Evolutionary conservation across 2,329 filamentous ascomycete genomes (phyloP).

Genomic region (Exophiala bonariae): DNA sequence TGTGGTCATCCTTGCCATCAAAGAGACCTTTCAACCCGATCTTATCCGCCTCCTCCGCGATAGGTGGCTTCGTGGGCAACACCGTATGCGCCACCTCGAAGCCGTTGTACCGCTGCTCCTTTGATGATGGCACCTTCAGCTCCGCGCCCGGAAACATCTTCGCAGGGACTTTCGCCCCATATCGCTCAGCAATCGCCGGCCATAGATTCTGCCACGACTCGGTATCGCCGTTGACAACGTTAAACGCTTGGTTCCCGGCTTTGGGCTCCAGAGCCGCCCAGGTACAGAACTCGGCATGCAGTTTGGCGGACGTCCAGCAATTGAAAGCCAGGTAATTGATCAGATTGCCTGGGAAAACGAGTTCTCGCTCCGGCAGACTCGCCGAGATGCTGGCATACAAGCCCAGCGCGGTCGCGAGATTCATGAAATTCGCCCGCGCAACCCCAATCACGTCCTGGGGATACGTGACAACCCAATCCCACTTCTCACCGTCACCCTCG

Average conservation of each 20-base stretch:
- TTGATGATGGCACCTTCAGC: slow-evolving; percentile 5
- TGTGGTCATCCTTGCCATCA: slow-evolving; percentile 21
- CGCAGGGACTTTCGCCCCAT: slow-evolving; percentile 34
- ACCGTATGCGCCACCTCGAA: slow-evolving; percentile 15
- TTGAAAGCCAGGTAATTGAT: slow-evolving; percentile 37
- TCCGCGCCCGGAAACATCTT: slow-evolving; percentile 29
- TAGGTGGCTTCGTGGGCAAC: slow-evolving; percentile 27
- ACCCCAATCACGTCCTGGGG: slow-evolving; percentile 49
- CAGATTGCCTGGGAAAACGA: slow-evolving; percentile 35
- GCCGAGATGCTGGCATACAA: slow-evolving; percentile 37
- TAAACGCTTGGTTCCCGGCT: slow-evolving; percentile 42
- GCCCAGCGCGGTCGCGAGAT: slow-evolving; percentile 40
- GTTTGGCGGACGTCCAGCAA: slow-evolving; percentile 33
- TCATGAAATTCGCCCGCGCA: slow-evolving; percentile 44
- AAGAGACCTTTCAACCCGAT: slow-evolving; percentile 30
- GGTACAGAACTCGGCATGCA: slow-evolving; percentile 38
- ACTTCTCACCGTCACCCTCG: slow-evolving; percentile 25
- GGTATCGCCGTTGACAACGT: slow-evolving; percentile 41
- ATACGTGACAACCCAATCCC: slow-evolving; percentile 46
- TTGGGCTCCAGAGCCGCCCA: slow-evolving; percentile 36
- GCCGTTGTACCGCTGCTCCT: slow-evolving; percentile 6
- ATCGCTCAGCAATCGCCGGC: slow-evolving; percentile 40
- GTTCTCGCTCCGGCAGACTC: not conserved
- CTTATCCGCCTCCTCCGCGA: slow-evolving; percentile 23
- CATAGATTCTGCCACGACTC: slow-evolving; percentile 42